Evolutionary conservation across 139 green algal genomes (phyloP).

Genomic region (Tetradesmus lagerheimii): DNA sequence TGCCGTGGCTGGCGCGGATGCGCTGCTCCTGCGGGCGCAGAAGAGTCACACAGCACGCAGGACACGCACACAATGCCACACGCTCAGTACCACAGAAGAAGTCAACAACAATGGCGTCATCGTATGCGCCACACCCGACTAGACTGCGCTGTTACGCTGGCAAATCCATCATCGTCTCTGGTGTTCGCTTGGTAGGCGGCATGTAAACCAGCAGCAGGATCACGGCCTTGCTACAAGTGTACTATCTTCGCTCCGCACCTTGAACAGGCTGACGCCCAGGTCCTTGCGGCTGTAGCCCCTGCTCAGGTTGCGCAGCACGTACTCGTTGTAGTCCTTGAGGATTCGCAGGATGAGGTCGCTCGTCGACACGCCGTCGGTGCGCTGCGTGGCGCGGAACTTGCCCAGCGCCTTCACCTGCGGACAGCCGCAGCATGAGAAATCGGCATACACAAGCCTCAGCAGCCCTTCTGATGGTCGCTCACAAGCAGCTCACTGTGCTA

Average conservation of each 20-base stretch:
- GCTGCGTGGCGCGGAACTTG: slow-evolving; percentile 87
- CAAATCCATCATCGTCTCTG: too few relatives aligned
- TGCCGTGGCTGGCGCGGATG: slow-evolving; percentile 71
- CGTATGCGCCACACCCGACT: too few relatives aligned
- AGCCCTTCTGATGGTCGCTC: too few relatives aligned
- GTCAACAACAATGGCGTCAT: too few relatives aligned
- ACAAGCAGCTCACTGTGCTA: too few relatives aligned
- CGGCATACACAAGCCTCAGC: too few relatives aligned
- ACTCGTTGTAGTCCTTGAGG: slow-evolving; percentile 93
- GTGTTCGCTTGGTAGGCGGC: too few relatives aligned
- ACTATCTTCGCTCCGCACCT: too few relatives aligned
- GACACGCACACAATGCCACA: neutral
- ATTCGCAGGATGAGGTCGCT: slow-evolving; percentile 95
- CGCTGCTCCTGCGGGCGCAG: slow-evolving; percentile 68
- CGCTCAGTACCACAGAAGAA: neutral
- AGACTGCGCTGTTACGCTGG: too few relatives aligned
- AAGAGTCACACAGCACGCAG: neutral
- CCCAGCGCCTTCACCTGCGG: slow-evolving; percentile 84
- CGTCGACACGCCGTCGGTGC: slow-evolving; percentile 92
- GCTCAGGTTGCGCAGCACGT: slow-evolving; percentile 91
- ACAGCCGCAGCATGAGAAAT: too few relatives aligned
- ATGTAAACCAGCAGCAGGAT: too few relatives aligned
- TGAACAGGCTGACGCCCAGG: slow-evolving; percentile 60
- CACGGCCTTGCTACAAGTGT: too few relatives aligned
- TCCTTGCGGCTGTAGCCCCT: slow-evolving; percentile 79